Evolutionary conservation across 257 asterid species (phyloP).

Genomic region (Solanum arcanum): DNA sequence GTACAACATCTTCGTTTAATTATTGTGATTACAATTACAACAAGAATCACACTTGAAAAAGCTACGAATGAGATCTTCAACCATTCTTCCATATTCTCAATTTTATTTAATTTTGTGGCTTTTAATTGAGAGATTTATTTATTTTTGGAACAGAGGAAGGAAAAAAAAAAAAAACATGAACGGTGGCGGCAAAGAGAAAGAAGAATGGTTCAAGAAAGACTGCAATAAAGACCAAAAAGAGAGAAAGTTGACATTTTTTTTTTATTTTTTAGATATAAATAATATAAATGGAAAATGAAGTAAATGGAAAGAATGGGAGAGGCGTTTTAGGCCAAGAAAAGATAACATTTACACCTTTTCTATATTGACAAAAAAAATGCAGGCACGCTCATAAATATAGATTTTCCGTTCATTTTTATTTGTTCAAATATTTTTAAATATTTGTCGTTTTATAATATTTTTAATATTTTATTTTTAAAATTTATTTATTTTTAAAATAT

Average conservation of each 20-base stretch:
- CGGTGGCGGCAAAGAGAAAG: constrained; percentile 28
- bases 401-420: background rate
- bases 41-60: constrained; percentile 8
- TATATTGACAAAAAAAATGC: background rate
- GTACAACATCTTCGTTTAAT: constrained; percentile 10
- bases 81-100: constrained; percentile 36
- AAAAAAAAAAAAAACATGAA: background rate
- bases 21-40: constrained; percentile 10
- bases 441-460: too few relatives aligned
- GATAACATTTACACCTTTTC: background rate
- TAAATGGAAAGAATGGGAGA: constrained; percentile 12
- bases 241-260: background rate
- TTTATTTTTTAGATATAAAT: background rate
- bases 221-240: constrained; percentile 9
- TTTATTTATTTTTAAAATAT: too few relatives aligned
- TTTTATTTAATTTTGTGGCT: background rate
- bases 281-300: background rate
- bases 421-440: background rate
- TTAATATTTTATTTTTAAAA: too few relatives aligned
- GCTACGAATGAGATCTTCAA: constrained; percentile 19
- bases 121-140: background rate
- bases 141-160: background rate
- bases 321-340: background rate
- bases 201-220: constrained; percentile 44
- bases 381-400: background rate